Base-by-base conservation (phyloP, 2,329 filamentous ascomycete species). In the Penicillium sp. region DNA sequence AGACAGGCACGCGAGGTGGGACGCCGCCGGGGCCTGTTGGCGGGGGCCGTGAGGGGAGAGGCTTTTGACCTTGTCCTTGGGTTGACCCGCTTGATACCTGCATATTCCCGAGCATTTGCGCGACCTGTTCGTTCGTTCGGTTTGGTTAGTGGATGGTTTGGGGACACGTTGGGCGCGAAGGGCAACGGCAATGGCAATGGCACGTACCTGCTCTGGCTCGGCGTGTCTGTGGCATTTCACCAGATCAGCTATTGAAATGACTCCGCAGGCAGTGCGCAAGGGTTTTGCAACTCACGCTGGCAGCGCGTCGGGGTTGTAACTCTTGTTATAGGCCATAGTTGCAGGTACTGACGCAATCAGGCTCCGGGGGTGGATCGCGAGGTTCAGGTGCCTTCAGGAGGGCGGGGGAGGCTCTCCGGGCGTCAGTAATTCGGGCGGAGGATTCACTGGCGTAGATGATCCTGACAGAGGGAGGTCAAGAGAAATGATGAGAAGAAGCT, bases 271-370 rank as follows among this genome's bases (percentile, higher is more conserved):
- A 9, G 20, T 49, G 39, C 32, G n/a, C 13, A 43, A 10, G 49
- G 24, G 20, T 2, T 26, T 15, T 5, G 10, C 7, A 21, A 76
- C 87, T 77, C 81, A 94, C 89, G 91, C 91, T 69, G 93, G 93
- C 59, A 99, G 85, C 70, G 91, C 90, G 79, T 99, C 93, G 27
- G 92, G 92, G 73, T 99, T 96, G 78, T 91, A 94, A 49, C 88
- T 84, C 72, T 86, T 86, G 76, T 96, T 96, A 81, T 97, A 97
- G 50, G 93, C 93, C 93, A 97, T 97, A 55, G 69, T 59, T 21
- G 36, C 29, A 54, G 34, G 42, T 55, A 55, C 63, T 68, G 65
- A 65, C 59, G 61, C 65, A 67, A 61, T 52, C 30, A 51, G 51
- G 48, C 43, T 8, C 21, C 7, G 30, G 23, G n/a, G 21, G 32